Evolutionary conservation across 2,329 filamentous ascomycete species (phyloP).

Genomic region (Pseudocercospora cruenta): DNA sequence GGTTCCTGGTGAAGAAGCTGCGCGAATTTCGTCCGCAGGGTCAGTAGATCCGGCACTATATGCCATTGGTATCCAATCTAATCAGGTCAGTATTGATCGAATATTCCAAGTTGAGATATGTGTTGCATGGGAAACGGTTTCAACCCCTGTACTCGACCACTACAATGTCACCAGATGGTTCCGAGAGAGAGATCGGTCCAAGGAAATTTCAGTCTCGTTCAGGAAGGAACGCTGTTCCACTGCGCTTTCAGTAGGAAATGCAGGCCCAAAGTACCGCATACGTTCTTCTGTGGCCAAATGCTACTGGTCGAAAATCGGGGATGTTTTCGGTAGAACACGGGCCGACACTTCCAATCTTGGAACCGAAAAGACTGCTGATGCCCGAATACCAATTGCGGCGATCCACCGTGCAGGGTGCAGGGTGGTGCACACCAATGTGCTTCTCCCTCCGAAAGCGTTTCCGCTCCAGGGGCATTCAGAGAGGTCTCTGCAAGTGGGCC

Average conservation of each 20-base stretch:
- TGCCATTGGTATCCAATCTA: neutral
- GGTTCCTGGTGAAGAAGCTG: neutral
- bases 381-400: neutral
- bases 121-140: neutral
- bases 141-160: no score
- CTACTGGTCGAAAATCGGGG: neutral
- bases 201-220: no score
- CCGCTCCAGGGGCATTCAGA: neutral
- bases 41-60: neutral
- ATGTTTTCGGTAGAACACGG: neutral
- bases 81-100: neutral
- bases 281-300: neutral
- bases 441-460: neutral
- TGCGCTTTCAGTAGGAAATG: neutral
- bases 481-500: neutral
- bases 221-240: neutral
- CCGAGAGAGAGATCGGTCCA: no score
- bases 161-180: no score
- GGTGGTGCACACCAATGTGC: neutral
- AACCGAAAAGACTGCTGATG: neutral
- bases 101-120: neutral
- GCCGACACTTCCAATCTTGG: neutral
- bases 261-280: neutral
- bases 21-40: neutral
- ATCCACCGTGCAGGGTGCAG: neutral